These are phyloP conservation scores for Canna indica DNA, from an alignment of 176 grass and related monocot species.

Conservation along the genomic window DNA sequence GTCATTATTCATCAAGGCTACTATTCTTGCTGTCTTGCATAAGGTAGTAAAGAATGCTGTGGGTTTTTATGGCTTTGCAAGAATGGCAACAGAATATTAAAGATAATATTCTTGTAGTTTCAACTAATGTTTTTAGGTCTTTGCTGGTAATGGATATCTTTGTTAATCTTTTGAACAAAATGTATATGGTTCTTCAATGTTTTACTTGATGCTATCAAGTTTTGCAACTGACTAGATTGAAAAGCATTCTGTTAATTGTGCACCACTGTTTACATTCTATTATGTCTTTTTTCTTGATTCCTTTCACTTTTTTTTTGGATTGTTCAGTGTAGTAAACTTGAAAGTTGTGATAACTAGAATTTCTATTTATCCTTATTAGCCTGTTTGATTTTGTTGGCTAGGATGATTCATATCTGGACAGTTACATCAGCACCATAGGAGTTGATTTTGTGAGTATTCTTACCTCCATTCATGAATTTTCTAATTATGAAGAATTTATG, in stretches of 20 bases:
- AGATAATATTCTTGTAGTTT: neutral
- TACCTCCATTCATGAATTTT: neutral
- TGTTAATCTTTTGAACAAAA: neutral
- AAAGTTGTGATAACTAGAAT: neutral
- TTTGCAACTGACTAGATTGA: neutral
- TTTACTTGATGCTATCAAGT: neutral
- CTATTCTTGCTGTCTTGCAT: neutral
- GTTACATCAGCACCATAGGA: slow-evolving; percentile 82
- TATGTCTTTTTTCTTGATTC: no score
- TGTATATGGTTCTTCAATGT: neutral
- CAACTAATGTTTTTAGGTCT: neutral
- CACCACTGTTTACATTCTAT: neutral
- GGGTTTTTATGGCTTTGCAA: neutral
- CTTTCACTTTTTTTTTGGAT: no score
- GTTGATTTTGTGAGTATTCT: slow-evolving; percentile 60
- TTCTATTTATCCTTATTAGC: neutral
- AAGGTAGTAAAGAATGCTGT: neutral
- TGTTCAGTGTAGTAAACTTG: no score
- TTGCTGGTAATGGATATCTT: neutral
- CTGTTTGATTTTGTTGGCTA: slow-evolving; percentile 18
- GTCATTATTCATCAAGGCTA: no score
- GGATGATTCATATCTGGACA: slow-evolving; percentile 78
- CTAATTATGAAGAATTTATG: neutral
- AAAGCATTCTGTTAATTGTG: neutral
- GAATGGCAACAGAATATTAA: neutral